phyloP scores from a whole-genome alignment of 345 rosid genomes.

The Populus davidiana region DNA sequence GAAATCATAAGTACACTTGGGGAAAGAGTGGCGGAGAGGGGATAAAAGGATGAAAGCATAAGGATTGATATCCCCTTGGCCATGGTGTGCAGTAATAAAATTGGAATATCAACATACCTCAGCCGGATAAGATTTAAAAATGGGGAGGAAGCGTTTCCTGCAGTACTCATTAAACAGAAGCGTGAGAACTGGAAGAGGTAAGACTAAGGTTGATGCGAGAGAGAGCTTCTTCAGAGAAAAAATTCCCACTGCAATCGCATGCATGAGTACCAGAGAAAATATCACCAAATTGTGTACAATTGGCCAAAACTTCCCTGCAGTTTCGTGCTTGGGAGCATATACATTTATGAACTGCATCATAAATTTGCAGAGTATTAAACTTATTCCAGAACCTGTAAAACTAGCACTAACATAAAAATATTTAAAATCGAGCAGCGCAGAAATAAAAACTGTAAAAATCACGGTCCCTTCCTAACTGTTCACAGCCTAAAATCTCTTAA shows the following conservation, averaged over 20 bases:
- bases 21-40: background rate
- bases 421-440: background rate
- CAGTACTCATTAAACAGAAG: slow-evolving; percentile 95
- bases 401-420: background rate
- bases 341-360: slow-evolving; percentile 77
- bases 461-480: slow-evolving; percentile 1
- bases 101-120: slow-evolving; percentile 48
- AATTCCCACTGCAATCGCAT: slow-evolving; percentile 79
- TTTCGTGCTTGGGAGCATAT: slow-evolving; percentile 77
- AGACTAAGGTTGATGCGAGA: slow-evolving; percentile 56
- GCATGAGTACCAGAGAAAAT: slow-evolving; percentile 90
- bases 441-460: background rate
- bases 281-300: slow-evolving; percentile 83
- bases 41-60: background rate
- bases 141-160: slow-evolving; percentile 89
- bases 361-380: slow-evolving; percentile 16
- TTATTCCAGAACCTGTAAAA: background rate
- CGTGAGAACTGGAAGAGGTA: slow-evolving; percentile 78
- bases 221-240: slow-evolving; percentile 77
- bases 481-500: background rate
- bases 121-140: slow-evolving; percentile 69
- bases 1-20: background rate
- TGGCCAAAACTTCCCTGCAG: slow-evolving; percentile 96
- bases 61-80: background rate
- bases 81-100: background rate